Base-by-base conservation (phyloP, 371 early-diverging fungal genomes). In the Parasitella parasitica region DNA sequence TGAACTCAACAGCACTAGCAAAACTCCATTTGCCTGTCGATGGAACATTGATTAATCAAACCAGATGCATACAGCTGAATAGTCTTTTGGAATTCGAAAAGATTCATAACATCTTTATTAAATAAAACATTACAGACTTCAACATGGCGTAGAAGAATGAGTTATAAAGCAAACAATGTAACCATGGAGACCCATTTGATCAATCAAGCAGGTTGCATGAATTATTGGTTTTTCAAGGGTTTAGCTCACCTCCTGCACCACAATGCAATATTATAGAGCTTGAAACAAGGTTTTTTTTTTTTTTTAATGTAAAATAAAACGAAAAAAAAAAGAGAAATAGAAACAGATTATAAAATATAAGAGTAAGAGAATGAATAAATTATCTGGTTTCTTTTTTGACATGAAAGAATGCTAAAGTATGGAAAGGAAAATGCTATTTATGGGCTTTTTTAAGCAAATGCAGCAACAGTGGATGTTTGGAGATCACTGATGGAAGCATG, bases 11-110 rank as follows among this genome's bases (percentile, higher is more conserved):
- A 34, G 52, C 73, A 6, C 27, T 77, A 24, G 75, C 72, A 7
- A 74, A 74, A 60, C 52, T 77, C 3, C 64, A 72, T 32, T 60
- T 77, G 56, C 77, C 77, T 35, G 27, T 55, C 16, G 43, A 51
- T 11, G 20, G 26, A 2, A 52, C 16, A 27, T 24, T 32, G 20
- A 60, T 28, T 12, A 26, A 43, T 30, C 24, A 50, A 9, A 61
- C 56, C 20, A 41, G 59, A 35, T 60, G 67, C 24, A 46, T 75
- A 36, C 69, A 71, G 48, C 61, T 75, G 32, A 51, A 61, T 20
- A 75, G 72, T 34, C 49, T 69, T 26, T 53, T 49, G 8, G 75
- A 75, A 58, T 75, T 75, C 49, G 69, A 75, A 53, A 62, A 69
- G 18, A 71, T 75, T 32, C 75, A 75, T 39, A 61, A 34, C 28